phyloP scores from a whole-genome alignment of 202 grass and related monocot species.

The Elaeis oleifera region DNA sequence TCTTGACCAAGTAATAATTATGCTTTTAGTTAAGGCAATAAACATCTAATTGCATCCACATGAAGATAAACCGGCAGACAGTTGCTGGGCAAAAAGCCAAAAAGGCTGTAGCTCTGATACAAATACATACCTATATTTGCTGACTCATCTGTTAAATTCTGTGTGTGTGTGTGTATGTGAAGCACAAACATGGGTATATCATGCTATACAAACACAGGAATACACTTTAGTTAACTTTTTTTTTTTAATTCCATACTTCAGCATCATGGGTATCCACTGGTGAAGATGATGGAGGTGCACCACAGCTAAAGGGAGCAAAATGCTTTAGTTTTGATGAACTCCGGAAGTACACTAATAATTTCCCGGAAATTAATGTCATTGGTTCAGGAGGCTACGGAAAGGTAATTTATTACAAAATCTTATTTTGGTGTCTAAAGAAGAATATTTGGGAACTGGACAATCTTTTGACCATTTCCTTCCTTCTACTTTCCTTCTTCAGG shows the following conservation, averaged over 20 bases:
- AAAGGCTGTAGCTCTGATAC: no score
- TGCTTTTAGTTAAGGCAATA: no score
- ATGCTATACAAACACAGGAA: no score
- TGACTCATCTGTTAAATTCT: no score
- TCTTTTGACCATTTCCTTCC: not conserved
- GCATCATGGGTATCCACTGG: not conserved
- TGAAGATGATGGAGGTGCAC: not conserved
- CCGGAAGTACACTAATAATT: not conserved
- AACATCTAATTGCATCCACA: no score
- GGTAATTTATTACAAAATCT: not conserved
- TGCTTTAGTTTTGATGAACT: conserved; percentile 3
- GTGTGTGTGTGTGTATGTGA: no score
- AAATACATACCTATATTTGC: no score
- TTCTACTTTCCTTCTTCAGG: not conserved
- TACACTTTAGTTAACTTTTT: no score
- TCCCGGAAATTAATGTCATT: not conserved
- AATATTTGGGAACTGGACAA: not conserved
- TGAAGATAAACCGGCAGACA: no score
- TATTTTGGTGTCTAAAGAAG: not conserved
- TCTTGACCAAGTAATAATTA: no score
- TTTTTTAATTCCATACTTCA: not conserved
- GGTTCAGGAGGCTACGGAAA: conserved; percentile 8
- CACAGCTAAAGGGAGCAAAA: not conserved
- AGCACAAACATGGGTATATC: no score
- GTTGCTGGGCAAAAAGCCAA: no score